Evolutionary conservation across 441 rosid species (phyloP).

Genomic region (Euphorbia neoarborescens): DNA sequence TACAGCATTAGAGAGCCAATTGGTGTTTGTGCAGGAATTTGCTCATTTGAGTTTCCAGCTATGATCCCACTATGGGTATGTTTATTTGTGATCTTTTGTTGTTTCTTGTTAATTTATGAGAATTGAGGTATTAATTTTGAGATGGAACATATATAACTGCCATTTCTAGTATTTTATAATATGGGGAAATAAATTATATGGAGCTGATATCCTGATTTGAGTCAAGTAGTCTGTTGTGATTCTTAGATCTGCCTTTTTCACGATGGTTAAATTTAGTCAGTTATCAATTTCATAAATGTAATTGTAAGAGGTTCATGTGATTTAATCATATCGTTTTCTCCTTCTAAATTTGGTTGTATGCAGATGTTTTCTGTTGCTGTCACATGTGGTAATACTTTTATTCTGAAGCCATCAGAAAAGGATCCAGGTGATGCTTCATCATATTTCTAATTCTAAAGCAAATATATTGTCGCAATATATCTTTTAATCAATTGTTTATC

Average conservation of each 20-base stretch:
- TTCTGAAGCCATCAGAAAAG: conserved; percentile 88
- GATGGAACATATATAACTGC: not conserved
- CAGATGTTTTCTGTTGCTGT: conserved; percentile 92
- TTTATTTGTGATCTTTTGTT: conserved; percentile 1
- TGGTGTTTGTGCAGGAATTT: conserved; percentile 91
- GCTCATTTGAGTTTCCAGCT: conserved; percentile 89
- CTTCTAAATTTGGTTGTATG: conserved; percentile 10
- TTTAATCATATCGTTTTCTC: not conserved
- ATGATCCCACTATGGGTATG: conserved; percentile 89
- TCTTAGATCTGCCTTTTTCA: not conserved
- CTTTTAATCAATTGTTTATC: not conserved
- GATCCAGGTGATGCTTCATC: conserved; percentile 58
- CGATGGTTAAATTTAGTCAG: not conserved
- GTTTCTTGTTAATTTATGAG: not conserved
- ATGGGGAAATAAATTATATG: conserved; percentile 1
- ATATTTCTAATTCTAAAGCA: not conserved
- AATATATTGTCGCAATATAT: not conserved
- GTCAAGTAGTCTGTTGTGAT: not conserved
- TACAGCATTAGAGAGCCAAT: conserved; percentile 80
- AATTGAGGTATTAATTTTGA: not conserved
- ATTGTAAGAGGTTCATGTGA: not conserved
- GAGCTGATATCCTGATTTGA: not conserved
- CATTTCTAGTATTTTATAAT: not conserved
- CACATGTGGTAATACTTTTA: conserved; percentile 83
- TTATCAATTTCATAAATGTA: not conserved